Conservation (phyloP, 1,139 yeast genomes). For the Geotrichum histeridarum region DNA sequence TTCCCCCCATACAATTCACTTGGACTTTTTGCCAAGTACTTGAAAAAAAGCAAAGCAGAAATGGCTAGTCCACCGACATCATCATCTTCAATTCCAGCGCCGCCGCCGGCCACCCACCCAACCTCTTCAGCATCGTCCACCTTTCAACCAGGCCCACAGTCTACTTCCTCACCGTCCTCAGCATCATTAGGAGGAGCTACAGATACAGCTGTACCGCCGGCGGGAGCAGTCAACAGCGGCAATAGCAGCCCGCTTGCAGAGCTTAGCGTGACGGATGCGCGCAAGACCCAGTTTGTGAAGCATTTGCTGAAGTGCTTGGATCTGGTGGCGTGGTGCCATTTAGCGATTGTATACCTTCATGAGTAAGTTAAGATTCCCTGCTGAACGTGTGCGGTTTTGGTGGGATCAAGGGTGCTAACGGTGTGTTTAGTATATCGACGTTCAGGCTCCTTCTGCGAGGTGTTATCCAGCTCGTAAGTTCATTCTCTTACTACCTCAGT, state of each 20-base stretch:
- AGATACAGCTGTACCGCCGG: neutral
- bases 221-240: neutral
- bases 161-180: neutral
- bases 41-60: neutral
- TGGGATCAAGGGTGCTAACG: neutral
- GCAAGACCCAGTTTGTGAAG: conserved; percentile 26
- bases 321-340: conserved; percentile 26
- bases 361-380: conserved; percentile 22
- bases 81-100: neutral
- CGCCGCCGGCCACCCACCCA: neutral
- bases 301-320: conserved; percentile 28
- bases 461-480: conserved; percentile 24
- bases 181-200: neutral
- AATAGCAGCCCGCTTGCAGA: neutral
- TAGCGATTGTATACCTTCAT: conserved; percentile 29
- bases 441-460: conserved; percentile 27
- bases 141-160: neutral
- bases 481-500: neutral
- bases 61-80: neutral
- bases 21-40: neutral
- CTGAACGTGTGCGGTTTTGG: neutral
- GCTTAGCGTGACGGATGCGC: neutral
- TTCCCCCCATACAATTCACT: no score
- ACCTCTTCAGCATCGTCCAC: neutral
- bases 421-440: conserved; percentile 22